A percentile compares a stretch with the other conserved stretches of the same genome.
phyloP scores from a whole-genome alignment of 306 rosid genomes.

The Citrullus amarus region DNA sequence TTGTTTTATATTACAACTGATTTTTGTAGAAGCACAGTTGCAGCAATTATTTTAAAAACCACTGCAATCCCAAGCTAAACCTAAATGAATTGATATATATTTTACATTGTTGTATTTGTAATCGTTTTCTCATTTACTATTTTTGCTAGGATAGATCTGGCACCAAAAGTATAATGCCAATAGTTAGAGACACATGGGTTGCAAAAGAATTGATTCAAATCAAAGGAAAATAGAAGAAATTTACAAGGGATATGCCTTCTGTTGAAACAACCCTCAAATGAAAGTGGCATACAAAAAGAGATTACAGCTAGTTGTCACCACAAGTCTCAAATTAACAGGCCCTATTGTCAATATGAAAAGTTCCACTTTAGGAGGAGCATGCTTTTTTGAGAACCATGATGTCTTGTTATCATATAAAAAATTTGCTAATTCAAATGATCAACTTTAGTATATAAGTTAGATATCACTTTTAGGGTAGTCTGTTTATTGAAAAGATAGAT shows the following conservation, averaged over 20 bases:
- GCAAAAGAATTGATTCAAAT: background rate
- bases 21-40: too few relatives aligned
- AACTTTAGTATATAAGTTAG: background rate
- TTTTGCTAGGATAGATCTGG: too few relatives aligned
- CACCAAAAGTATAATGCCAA: too few relatives aligned
- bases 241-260: background rate
- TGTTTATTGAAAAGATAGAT: too few relatives aligned
- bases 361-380: background rate
- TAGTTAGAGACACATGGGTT: background rate
- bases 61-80: too few relatives aligned
- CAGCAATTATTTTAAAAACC: too few relatives aligned
- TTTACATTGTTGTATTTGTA: too few relatives aligned
- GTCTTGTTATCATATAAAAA: background rate
- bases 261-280: background rate
- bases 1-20: too few relatives aligned
- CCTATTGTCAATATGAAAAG: background rate
- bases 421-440: background rate
- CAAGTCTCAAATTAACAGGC: background rate
- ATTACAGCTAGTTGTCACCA: conserved; percentile 6
- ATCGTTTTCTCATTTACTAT: too few relatives aligned
- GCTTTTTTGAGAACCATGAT: background rate
- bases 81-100: too few relatives aligned
- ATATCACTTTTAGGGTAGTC: background rate
- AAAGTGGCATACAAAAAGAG: background rate
- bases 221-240: background rate